Percentiles rank a stretch among this genome's conserved stretches.
Conservation (phyloP, 2,329 filamentous ascomycete genomes). For the Cadophora gregata region DNA sequence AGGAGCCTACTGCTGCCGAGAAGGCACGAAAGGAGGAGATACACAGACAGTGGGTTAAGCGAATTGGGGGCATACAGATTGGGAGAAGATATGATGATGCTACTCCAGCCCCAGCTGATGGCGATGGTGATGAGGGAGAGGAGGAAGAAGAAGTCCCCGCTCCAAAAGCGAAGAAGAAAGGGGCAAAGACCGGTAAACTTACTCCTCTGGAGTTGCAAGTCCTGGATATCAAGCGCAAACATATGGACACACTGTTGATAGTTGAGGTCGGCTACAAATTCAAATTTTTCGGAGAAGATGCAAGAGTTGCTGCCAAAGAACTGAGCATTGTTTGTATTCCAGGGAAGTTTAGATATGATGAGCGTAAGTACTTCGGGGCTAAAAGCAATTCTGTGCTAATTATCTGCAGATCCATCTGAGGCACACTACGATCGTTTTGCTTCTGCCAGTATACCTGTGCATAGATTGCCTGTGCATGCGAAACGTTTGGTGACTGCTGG, state of each 20-base stretch:
- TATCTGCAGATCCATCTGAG: constrained; percentile 74
- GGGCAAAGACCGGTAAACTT: constrained; percentile 74
- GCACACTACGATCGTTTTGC: constrained; percentile 92
- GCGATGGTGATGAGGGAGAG: constrained; percentile 62
- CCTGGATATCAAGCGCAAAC: constrained; percentile 89
- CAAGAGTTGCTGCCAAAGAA: constrained; percentile 84
- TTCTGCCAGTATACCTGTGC: constrained; percentile 93
- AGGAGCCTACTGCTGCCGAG: constrained; percentile 55
- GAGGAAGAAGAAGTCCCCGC: constrained; percentile 58
- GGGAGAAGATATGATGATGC: constrained; percentile 62
- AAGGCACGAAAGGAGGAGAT: constrained; percentile 70
- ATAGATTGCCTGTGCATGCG: constrained; percentile 89
- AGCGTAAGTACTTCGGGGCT: constrained; percentile 60
- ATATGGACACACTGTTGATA: constrained; percentile 88
- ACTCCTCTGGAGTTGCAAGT: constrained; percentile 95
- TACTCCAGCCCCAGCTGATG: constrained; percentile 50
- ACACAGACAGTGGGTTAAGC: constrained; percentile 87
- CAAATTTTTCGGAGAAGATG: constrained; percentile 95
- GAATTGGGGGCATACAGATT: constrained; percentile 76
- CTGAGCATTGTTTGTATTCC: constrained; percentile 96
- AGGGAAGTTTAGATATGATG: constrained; percentile 92
- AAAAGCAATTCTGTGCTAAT: constrained; percentile 30
- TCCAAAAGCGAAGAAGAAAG: constrained; percentile 69
- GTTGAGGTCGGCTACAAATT: constrained; percentile 99
- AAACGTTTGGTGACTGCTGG: constrained; percentile 91